Evolutionary conservation across 208 protist species (phyloP).

Genomic region (Leishmania braziliensis): DNA sequence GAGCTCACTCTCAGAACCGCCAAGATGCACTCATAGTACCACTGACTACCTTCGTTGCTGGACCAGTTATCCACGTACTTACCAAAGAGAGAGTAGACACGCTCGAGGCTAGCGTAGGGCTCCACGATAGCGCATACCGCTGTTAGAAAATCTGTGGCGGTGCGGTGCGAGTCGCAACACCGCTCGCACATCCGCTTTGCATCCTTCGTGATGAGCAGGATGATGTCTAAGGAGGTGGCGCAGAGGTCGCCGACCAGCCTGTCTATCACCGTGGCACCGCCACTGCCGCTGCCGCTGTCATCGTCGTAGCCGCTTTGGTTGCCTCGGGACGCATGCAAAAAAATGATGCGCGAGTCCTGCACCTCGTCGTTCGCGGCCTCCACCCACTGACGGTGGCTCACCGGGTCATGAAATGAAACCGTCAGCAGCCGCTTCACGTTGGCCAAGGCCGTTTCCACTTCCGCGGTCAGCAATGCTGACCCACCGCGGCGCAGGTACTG

Average conservation of each 20-base stretch:
- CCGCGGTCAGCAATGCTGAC: constrained; percentile 45
- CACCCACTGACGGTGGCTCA: constrained; percentile 41
- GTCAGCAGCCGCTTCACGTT: constrained; percentile 65
- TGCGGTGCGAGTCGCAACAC: constrained; percentile 51
- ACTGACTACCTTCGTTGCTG: constrained; percentile 26
- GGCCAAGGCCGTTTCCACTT: constrained; percentile 61
- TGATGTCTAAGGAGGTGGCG: constrained; percentile 54
- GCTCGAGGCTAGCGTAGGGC: constrained; percentile 52
- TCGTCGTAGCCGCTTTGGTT: neutral
- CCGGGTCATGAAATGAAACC: constrained; percentile 26
- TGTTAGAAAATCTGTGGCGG: constrained; percentile 61
- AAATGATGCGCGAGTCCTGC: constrained; percentile 51
- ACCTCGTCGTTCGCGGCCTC: constrained; percentile 54
- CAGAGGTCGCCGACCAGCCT: constrained; percentile 51
- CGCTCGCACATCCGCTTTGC: constrained; percentile 44
- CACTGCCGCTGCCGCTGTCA: neutral
- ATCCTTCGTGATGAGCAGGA: constrained; percentile 78
- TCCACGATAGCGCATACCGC: constrained; percentile 70
- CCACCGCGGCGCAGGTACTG: constrained; percentile 39
- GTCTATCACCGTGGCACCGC: constrained; percentile 12
- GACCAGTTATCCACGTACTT: constrained; percentile 28
- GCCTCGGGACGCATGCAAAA: constrained; percentile 11
- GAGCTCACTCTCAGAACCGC: constrained; percentile 38
- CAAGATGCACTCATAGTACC: constrained; percentile 52
- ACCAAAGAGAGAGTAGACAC: constrained; percentile 32